Evolutionary conservation across 2,329 filamentous ascomycete genomes (phyloP).

Genomic region (Cercospora sp.): DNA sequence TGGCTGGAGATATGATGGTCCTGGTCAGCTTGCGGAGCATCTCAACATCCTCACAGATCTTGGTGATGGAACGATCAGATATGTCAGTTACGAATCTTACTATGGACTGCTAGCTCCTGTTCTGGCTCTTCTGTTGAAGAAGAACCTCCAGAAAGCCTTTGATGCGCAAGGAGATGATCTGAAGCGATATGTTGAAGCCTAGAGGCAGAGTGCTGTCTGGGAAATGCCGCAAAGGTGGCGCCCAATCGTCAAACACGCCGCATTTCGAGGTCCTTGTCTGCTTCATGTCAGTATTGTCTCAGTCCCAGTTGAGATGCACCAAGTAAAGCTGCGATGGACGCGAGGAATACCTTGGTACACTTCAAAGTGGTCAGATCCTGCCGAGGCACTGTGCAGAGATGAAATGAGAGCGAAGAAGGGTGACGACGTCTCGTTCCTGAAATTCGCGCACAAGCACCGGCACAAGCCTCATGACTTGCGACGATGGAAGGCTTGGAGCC

Average conservation of each 20-base stretch:
- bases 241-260: neutral
- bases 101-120: slow-evolving; percentile 5
- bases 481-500: neutral
- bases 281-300: neutral
- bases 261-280: neutral
- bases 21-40: slow-evolving; percentile 13
- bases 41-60: slow-evolving; percentile 9
- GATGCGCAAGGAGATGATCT: slow-evolving; percentile 11
- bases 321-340: neutral
- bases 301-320: neutral
- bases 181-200: slow-evolving; percentile 8
- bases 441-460: neutral
- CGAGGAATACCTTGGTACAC: neutral
- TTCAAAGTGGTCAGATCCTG: neutral
- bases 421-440: neutral
- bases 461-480: neutral
- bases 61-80: neutral
- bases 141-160: slow-evolving; percentile 1
- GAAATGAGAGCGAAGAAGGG: neutral
- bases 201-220: neutral
- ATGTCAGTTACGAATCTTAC: slow-evolving; percentile 10
- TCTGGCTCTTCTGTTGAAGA: neutral
- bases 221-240: neutral
- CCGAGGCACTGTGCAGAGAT: neutral
- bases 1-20: slow-evolving; percentile 7